A percentile compares a stretch with the other conserved stretches of the same genome.
Conservation (phyloP, 108 stramenopile species). For the Cyclostephanos invisitatus region DNA sequence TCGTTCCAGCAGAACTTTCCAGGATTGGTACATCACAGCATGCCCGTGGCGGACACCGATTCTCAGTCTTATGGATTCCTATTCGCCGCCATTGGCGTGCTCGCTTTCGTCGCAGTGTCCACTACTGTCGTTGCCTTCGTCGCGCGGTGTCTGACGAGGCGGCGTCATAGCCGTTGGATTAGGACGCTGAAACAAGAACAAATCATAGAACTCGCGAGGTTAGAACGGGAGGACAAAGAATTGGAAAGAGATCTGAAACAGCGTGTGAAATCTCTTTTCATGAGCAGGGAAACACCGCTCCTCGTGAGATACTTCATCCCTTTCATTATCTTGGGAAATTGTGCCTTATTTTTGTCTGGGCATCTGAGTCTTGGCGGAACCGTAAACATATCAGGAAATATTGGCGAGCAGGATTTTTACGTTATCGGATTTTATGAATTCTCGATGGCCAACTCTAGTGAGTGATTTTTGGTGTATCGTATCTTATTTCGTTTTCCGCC, state of each 20-base stretch:
- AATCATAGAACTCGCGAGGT: slow-evolving; percentile 26
- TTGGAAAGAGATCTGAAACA: slow-evolving; percentile 48
- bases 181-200: slow-evolving; percentile 41
- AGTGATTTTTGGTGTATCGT: no score
- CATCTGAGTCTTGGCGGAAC: slow-evolving; percentile 61
- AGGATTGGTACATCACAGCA: slow-evolving; percentile 24
- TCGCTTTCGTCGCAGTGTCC: slow-evolving; percentile 27
- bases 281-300: slow-evolving; percentile 51
- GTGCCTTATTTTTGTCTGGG: slow-evolving; percentile 73
- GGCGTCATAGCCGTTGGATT: slow-evolving; percentile 61
- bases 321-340: slow-evolving; percentile 66
- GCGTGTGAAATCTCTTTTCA: slow-evolving; percentile 56
- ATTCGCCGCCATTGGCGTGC: slow-evolving; percentile 38
- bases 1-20: slow-evolving; percentile 41
- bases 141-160: slow-evolving; percentile 40
- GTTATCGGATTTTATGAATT: no score
- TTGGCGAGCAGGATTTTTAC: no score
- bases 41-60: slow-evolving; percentile 2
- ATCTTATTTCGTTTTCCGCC: no score
- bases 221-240: slow-evolving; percentile 27
- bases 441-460: no score
- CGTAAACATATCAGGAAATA: no score
- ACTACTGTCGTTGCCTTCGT: slow-evolving; percentile 23
- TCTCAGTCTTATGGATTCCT: slow-evolving; percentile 38
- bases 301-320: slow-evolving; percentile 58